phyloP scores from a whole-genome alignment of 2,329 filamentous ascomycete genomes.

The Beauveria pseudobassiana region DNA sequence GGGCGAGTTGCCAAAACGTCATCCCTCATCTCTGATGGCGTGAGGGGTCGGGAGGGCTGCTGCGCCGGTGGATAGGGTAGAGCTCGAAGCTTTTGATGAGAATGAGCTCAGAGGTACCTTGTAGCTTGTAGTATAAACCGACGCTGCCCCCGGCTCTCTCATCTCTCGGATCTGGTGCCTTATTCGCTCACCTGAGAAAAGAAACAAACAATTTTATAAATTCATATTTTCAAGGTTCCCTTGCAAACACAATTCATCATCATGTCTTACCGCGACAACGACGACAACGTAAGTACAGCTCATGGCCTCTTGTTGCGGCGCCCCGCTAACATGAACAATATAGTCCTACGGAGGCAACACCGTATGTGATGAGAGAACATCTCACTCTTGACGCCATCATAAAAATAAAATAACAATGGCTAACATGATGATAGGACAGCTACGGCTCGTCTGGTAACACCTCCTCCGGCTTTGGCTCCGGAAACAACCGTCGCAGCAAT shows the following conservation, averaged over 20 bases:
- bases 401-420: not conserved
- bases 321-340: slow-evolving; percentile 16
- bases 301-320: not conserved
- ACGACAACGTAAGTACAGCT: slow-evolving; percentile 23
- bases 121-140: slow-evolving; percentile 9
- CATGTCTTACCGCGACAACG: slow-evolving; percentile 42
- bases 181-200: not conserved
- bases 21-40: slow-evolving; percentile 7
- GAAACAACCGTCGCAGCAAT: slow-evolving; percentile 11
- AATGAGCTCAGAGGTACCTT: slow-evolving; percentile 7
- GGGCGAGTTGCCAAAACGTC: slow-evolving; percentile 3
- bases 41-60: slow-evolving; percentile 1
- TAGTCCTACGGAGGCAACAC: slow-evolving; percentile 22
- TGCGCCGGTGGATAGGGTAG: not conserved
- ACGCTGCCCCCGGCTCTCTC: not conserved
- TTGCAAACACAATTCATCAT: slow-evolving; percentile 13
- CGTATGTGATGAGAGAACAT: slow-evolving; percentile 14
- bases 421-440: slow-evolving; percentile 6
- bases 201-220: not conserved
- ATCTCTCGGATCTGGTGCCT: not conserved
- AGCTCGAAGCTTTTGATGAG: slow-evolving; percentile 1
- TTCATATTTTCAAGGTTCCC: not conserved
- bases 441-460: slow-evolving; percentile 14
- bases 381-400: not conserved
- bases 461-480: not conserved